phyloP scores from a whole-genome alignment of 805 yeast genomes.

The Pichia occidentalis region DNA sequence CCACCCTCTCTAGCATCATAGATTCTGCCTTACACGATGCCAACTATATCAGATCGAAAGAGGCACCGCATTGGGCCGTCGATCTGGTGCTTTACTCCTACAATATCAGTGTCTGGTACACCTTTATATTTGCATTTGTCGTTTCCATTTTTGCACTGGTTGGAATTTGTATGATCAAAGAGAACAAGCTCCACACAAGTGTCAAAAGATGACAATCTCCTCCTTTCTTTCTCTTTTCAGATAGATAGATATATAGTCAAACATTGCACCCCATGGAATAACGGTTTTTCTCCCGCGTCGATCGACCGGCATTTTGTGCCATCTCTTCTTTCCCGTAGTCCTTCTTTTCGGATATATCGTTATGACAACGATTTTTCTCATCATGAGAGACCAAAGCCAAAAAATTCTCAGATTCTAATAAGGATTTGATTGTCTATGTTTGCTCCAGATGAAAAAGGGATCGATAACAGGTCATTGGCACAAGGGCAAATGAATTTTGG shows the following conservation, averaged over 20 bases:
- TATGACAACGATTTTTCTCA: too few relatives aligned
- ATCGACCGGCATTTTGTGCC: background rate
- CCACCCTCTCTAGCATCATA: conserved; percentile 39
- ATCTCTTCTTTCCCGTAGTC: background rate
- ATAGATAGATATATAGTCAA: too few relatives aligned
- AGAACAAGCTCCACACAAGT: conserved; percentile 50
- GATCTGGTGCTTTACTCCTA: conserved; percentile 45
- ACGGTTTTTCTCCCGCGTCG: background rate
- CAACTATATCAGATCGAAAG: conserved; percentile 38
- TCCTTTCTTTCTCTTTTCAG: background rate
- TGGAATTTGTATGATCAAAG: conserved; percentile 44
- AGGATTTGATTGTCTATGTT: too few relatives aligned
- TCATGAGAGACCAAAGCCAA: too few relatives aligned
- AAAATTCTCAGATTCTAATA: too few relatives aligned
- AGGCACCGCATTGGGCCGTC: conserved; percentile 48
- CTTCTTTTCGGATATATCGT: too few relatives aligned
- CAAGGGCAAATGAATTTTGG: too few relatives aligned
- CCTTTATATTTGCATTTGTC: conserved; percentile 41
- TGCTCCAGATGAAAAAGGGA: too few relatives aligned
- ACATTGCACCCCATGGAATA: too few relatives aligned
- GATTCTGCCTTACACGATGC: conserved; percentile 49
- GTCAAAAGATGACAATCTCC: conserved; percentile 32
- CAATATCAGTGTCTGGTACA: conserved; percentile 44
- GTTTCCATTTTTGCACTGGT: conserved; percentile 35
- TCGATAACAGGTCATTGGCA: too few relatives aligned